phyloP scores from a whole-genome alignment of 345 rosid species.

The Hibiscus tridactylites region DNA sequence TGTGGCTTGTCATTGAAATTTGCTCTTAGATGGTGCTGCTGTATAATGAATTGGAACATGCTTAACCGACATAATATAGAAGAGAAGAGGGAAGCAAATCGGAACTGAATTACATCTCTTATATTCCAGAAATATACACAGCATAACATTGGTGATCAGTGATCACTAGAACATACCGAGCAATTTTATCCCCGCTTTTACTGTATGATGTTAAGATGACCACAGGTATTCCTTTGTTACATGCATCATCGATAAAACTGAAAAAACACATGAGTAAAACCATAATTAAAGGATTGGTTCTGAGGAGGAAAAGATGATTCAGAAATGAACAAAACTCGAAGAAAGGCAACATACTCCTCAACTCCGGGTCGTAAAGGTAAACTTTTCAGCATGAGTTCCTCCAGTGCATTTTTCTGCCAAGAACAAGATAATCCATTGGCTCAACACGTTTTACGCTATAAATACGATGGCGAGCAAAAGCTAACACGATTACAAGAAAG shows the following conservation, averaged over 20 bases:
- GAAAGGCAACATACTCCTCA: constrained; percentile 50
- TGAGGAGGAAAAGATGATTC: neutral
- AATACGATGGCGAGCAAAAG: neutral
- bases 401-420: constrained; percentile 72
- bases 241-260: constrained; percentile 77
- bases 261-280: constrained; percentile 15
- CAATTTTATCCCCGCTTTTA: constrained; percentile 67
- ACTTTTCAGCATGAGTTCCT: constrained; percentile 55
- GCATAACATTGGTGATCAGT: neutral
- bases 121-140: neutral
- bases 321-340: neutral
- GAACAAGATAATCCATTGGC: constrained; percentile 18
- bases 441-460: neutral
- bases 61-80: neutral
- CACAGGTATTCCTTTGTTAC: constrained; percentile 51
- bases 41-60: neutral
- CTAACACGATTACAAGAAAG: neutral
- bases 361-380: constrained; percentile 79
- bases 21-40: neutral
- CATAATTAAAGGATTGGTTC: neutral
- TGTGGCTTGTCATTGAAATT: neutral
- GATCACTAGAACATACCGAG: constrained; percentile 38
- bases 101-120: neutral
- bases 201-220: constrained; percentile 53
- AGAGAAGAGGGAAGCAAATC: neutral